phyloP scores from a whole-genome alignment of 768 basidiomycete genomes.

The Udeniomyces megalosporus region DNA sequence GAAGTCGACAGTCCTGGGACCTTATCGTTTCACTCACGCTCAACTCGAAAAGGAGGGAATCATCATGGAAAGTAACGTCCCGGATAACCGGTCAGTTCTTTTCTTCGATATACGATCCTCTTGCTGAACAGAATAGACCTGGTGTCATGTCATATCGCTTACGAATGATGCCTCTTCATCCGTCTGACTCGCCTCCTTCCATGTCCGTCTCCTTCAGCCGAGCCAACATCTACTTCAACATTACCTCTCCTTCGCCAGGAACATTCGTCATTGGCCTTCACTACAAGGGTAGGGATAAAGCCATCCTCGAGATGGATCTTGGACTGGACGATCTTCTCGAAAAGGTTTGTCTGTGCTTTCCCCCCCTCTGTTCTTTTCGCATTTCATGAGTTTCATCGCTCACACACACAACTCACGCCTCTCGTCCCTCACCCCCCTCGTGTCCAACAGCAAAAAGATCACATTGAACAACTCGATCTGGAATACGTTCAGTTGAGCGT shows the following conservation, averaged over 20 bases:
- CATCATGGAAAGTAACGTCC: conserved; percentile 97
- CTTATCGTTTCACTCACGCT: conserved; percentile 93
- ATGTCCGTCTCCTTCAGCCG: conserved; percentile 40
- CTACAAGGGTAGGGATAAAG: conserved; percentile 97
- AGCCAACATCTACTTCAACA: conserved; percentile 97
- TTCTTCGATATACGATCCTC: not conserved
- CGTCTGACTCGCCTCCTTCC: not conserved
- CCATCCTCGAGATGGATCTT: conserved; percentile 97
- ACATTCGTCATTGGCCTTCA: conserved; percentile 98
- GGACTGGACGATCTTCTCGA: conserved; percentile 96
- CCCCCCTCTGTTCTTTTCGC: not conserved
- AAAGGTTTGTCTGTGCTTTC: conserved; percentile 45
- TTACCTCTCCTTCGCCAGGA: conserved; percentile 91
- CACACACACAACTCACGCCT: not conserved
- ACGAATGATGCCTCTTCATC: conserved; percentile 7
- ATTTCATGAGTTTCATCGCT: not conserved
- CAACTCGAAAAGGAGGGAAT: conserved; percentile 98
- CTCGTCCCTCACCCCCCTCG: not conserved
- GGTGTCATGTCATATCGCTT: not conserved
- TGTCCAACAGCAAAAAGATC: conserved; percentile 78
- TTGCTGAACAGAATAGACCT: not conserved
- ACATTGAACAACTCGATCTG: conserved; percentile 85
- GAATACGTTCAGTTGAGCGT: conserved; percentile 98
- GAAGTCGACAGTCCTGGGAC: conserved; percentile 76
- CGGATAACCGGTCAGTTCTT: conserved; percentile 69